Percentiles rank a stretch among this genome's conserved stretches.
phyloP scores from a whole-genome alignment of 2,329 filamentous ascomycete genomes.

The Tolypocladium nubicola region DNA sequence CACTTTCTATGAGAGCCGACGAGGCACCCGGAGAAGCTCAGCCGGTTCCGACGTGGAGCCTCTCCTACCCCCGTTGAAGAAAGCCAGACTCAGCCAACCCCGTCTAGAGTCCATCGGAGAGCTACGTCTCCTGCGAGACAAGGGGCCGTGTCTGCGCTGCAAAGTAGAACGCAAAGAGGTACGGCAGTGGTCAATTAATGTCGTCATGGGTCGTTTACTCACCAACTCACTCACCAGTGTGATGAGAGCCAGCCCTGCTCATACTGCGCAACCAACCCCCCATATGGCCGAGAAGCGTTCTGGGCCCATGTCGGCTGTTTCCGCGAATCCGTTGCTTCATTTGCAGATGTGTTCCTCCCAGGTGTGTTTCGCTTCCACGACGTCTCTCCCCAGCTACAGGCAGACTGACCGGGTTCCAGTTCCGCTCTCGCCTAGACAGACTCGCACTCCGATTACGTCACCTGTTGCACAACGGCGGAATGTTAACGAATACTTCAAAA shows the following conservation, averaged over 20 bases:
- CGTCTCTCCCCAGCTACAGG: background rate
- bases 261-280: slow-evolving; percentile 29
- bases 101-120: slow-evolving; percentile 48
- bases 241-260: slow-evolving; percentile 39
- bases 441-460: slow-evolving; percentile 38
- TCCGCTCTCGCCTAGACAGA: slow-evolving; percentile 35
- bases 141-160: slow-evolving; percentile 41
- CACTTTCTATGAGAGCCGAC: slow-evolving; percentile 28
- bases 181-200: slow-evolving; percentile 9
- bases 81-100: slow-evolving; percentile 39
- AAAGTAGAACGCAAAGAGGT: slow-evolving; percentile 35
- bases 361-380: slow-evolving; percentile 21
- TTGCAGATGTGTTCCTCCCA: slow-evolving; percentile 40
- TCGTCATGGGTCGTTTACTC: background rate
- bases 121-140: slow-evolving; percentile 36
- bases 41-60: slow-evolving; percentile 39
- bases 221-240: slow-evolving; percentile 26
- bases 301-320: slow-evolving; percentile 42
- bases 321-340: slow-evolving; percentile 33
- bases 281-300: slow-evolving; percentile 28
- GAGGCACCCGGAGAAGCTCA: slow-evolving; percentile 24
- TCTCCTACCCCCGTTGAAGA: slow-evolving; percentile 43
- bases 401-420: slow-evolving; percentile 16
- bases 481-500: slow-evolving; percentile 42
- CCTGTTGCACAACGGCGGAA: slow-evolving; percentile 36